Conservation (phyloP, 306 rosid species). For the Pueraria montana region DNA sequence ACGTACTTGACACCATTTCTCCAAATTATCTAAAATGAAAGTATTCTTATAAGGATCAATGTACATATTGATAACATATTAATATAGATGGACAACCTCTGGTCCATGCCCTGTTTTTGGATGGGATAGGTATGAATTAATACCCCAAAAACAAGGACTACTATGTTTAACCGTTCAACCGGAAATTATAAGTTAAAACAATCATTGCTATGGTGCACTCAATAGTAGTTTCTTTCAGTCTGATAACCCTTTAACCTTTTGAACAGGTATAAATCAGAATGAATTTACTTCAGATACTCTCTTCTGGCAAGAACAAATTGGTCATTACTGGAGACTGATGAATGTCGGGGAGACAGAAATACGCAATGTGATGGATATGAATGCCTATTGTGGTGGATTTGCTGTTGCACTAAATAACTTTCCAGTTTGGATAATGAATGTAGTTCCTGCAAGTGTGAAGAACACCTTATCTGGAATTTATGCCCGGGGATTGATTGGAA, state of each 20-base stretch:
- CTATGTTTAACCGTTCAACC: neutral
- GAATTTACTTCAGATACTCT: conserved; percentile 68
- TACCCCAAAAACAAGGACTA: neutral
- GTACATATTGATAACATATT: conserved; percentile 7
- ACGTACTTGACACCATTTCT: conserved; percentile 20
- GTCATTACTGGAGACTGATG: conserved; percentile 81
- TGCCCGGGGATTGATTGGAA: conserved; percentile 81
- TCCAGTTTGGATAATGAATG: conserved; percentile 89
- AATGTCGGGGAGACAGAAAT: conserved; percentile 66
- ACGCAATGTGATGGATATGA: conserved; percentile 95
- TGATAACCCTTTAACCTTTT: conserved; percentile 42
- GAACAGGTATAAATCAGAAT: conserved; percentile 70
- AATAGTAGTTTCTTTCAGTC: conserved; percentile 27
- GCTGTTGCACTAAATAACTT: conserved; percentile 67
- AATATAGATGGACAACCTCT: neutral
- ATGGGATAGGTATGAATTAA: conserved; percentile 6
- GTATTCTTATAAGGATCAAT: neutral
- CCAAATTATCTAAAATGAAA: neutral
- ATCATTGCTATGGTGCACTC: conserved; percentile 20
- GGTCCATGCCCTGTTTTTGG: neutral
- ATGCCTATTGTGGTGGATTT: conserved; percentile 89
- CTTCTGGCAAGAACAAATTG: conserved; percentile 82
- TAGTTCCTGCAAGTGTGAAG: conserved; percentile 79
- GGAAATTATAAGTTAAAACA: conserved; percentile 25
- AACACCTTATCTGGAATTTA: conserved; percentile 87